Evolutionary conservation across 2,329 filamentous ascomycete genomes (phyloP).

Genomic region (Epichloe aotearoae): DNA sequence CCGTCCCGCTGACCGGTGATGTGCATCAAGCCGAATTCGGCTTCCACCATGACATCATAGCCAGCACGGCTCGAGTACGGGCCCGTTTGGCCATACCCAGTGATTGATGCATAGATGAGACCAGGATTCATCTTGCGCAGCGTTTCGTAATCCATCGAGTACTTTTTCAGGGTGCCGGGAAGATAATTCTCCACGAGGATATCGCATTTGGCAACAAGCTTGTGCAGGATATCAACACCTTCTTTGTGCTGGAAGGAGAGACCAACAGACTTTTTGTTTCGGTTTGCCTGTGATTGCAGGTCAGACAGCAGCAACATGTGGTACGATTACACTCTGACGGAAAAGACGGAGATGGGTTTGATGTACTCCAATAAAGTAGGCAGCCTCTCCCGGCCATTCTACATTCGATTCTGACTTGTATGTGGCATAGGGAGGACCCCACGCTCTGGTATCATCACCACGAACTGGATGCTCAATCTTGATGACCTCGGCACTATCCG

Average conservation of each 20-base stretch:
- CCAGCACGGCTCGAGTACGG: constrained; percentile 79
- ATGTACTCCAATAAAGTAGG: constrained; percentile 81
- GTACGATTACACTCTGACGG: not conserved
- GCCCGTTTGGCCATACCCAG: constrained; percentile 90
- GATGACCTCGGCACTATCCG: constrained; percentile 74
- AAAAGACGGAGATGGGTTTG: not conserved
- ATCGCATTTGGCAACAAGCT: constrained; percentile 72
- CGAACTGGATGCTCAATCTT: constrained; percentile 89
- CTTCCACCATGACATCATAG: constrained; percentile 99
- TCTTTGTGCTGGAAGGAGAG: constrained; percentile 79
- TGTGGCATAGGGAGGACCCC: constrained; percentile 86
- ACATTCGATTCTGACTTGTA: constrained; percentile 49
- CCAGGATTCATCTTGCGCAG: constrained; percentile 69
- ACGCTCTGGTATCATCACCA: constrained; percentile 88
- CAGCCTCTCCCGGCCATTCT: constrained; percentile 74
- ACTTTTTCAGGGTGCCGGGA: constrained; percentile 79
- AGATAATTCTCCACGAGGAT: constrained; percentile 96
- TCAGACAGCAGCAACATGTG: not conserved
- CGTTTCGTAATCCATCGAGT: constrained; percentile 76
- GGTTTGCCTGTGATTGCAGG: constrained; percentile 54
- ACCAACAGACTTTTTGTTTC: constrained; percentile 91
- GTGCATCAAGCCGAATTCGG: constrained; percentile 96
- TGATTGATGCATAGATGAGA: constrained; percentile 91
- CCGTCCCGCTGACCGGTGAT: constrained; percentile 85
- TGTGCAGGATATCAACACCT: constrained; percentile 78